Evolutionary conservation across 371 early-diverging fungal species (phyloP), one percentile per base, ranked within the genome.

Genomic region (Mortierella sp.): DNA sequence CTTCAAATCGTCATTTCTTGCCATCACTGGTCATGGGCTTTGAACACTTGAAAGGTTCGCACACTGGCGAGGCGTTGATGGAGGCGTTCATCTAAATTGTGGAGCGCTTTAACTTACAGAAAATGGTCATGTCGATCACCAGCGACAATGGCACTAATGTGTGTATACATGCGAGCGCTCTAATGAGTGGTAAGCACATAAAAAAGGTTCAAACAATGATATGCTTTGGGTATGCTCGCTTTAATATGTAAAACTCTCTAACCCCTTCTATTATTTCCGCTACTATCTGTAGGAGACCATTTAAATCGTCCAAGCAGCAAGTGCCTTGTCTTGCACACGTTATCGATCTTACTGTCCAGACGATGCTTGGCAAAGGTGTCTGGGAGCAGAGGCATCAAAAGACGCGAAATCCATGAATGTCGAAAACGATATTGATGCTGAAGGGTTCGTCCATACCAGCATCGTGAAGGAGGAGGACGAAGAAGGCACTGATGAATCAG

Each of bases 291-390:
- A 69, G 70, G 70, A 55, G 45, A 7, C 19, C 32, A 42, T 68
- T 68, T 23, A 22, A 58, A 9, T 62, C 62, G 7, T 34, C 34
- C 55, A 23, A 55, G 22, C 58, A 66, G 34, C 69, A 68, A 61
- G 66, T 71, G 22, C 75, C 64, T 22, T 80, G 69, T 35, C 54
- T 80, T 68, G 72, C 68, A 15, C 75, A 80, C 28, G 69, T 68
- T 19, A 35, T 80, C 3, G 75, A 75, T 68, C 61, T 80, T 15
- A 68, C 75, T 22, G 81, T 80, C 32, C 81, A 75, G 51, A 68
- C 42, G 35, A 71, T 75, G 42, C 59, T 80, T 35, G 69, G 69
- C 22, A 62, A 61, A 29, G 26, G 47, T 17, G 69, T 42, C 43
- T 69, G 45, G 56, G 23, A 56, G 62, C 69, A 34, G 34, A 45